Evolutionary conservation across 176 grass and related monocot genomes (phyloP), one percentile per base, ranked within the genome.

Genomic region (Chrysopogon serrulatus): DNA sequence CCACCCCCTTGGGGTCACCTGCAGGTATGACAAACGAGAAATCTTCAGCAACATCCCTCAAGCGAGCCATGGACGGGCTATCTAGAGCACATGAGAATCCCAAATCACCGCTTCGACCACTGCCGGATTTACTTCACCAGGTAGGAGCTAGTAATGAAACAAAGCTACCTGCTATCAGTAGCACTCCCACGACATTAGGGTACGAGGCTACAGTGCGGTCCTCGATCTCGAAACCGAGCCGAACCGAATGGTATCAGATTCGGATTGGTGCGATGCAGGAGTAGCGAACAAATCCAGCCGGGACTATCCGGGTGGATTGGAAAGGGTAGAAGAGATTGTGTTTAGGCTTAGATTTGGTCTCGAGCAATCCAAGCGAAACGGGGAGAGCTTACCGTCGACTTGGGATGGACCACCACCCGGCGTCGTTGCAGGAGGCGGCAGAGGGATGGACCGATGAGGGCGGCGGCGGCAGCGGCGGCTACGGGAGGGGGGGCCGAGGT

Each of bases 1-100:
- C 24, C 74, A 10, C 37, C 74, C 81, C 45, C 48, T 40, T 21
- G 5, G 53, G 57, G 71, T 68, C 69, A 80, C 84, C 84, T 87
- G 81, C 49, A 79, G 39, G 24, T 71, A 65, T 37, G 67, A 83
- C 16, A 85, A 30, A 23, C 41, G 41, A 31, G 32, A 59, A 53
- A 78, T 59, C 30, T n/a, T 77, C 41, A 76, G 57, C 84, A 42
- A 73, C 63, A 67, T 69, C 61, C 41, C 19, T 73, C 21, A 26
- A 40, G 53, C 51, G 35, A 9, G 30, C 1, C 53, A 10, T 56
- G 21, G 8, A 56, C 1, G 10, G 2, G 2, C 53, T 56, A 56
- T 3, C 10, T 59, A 59, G 23, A 43, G 4, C 13, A 37, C 19
- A 34, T 16, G 73, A 54, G 31, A 48, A 35, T 36, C 73, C 31